Percentiles rank a stretch among this genome's conserved stretches.
Conservation (phyloP, 805 yeast species). For the Yarrowia sp. region DNA sequence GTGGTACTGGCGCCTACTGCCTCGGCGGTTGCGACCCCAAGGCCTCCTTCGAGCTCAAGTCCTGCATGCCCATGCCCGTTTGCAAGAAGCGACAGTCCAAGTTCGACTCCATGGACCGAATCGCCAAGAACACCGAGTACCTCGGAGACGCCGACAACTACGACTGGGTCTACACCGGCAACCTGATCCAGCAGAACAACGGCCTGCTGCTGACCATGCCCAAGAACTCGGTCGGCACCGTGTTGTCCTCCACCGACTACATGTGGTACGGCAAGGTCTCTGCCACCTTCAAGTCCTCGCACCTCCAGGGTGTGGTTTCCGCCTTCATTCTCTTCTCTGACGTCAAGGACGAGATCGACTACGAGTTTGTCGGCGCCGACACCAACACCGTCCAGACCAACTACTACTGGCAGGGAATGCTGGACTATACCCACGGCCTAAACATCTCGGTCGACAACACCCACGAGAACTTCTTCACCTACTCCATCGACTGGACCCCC, state of each 20-base stretch:
- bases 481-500: constrained; percentile 78
- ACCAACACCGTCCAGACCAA: constrained; percentile 69
- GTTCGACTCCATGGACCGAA: constrained; percentile 38
- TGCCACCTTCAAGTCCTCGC: constrained; percentile 69
- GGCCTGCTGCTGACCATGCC: constrained; percentile 76
- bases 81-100: constrained; percentile 47
- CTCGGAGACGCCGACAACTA: constrained; percentile 67
- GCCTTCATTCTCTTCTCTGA: constrained; percentile 80
- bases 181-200: constrained; percentile 49
- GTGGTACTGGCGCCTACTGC: constrained; percentile 78
- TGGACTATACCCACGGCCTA: constrained; percentile 61
- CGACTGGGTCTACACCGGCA: constrained; percentile 68
- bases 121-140: constrained; percentile 45
- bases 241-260: constrained; percentile 71
- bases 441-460: constrained; percentile 51
- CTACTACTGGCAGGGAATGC: constrained; percentile 71
- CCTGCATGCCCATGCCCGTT: constrained; percentile 86
- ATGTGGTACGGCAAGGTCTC: constrained; percentile 86
- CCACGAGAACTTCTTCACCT: constrained; percentile 66
- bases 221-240: constrained; percentile 68
- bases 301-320: constrained; percentile 74
- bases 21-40: constrained; percentile 85
- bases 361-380: constrained; percentile 78
- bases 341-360: constrained; percentile 88
- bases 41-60: constrained; percentile 57